phyloP scores from a whole-genome alignment of 106 monocot genomes.

The Triglochin maritima region DNA sequence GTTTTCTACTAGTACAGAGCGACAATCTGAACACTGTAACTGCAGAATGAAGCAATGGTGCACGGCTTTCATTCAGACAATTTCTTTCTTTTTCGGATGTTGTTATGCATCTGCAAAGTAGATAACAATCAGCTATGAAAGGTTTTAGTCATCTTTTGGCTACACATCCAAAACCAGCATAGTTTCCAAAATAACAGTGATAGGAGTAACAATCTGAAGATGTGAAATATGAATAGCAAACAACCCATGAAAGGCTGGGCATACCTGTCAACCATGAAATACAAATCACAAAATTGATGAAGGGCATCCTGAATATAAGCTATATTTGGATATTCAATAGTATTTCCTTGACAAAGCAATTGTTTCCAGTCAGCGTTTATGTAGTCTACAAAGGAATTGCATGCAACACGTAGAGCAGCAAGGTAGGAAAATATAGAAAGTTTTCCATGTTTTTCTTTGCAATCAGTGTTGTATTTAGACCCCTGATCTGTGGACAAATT shows the following conservation, averaged over 20 bases:
- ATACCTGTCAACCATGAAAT: slow-evolving; percentile 32
- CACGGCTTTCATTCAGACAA: slow-evolving; percentile 24
- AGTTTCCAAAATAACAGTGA: no score
- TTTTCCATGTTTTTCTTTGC: slow-evolving; percentile 22
- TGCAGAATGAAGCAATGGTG: slow-evolving; percentile 31
- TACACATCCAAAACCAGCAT: no score
- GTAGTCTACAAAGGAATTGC: slow-evolving; percentile 28
- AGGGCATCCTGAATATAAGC: slow-evolving; percentile 23
- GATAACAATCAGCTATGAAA: background rate
- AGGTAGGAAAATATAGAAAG: slow-evolving; percentile 40
- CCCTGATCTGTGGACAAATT: background rate
- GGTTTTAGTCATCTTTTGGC: no score
- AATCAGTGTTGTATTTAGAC: slow-evolving; percentile 1
- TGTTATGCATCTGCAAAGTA: slow-evolving; percentile 9
- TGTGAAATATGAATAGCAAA: background rate
- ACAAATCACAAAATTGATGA: slow-evolving; percentile 28
- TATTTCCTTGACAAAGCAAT: slow-evolving; percentile 18
- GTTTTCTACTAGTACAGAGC: slow-evolving; percentile 10
- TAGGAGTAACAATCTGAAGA: no score
- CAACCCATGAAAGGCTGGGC: background rate
- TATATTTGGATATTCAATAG: slow-evolving; percentile 3
- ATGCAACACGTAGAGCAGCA: slow-evolving; percentile 49
- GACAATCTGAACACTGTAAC: slow-evolving; percentile 39
- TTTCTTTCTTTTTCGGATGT: slow-evolving; percentile 20
- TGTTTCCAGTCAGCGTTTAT: slow-evolving; percentile 24